phyloP scores from a whole-genome alignment of 208 protist genomes.

The Trypanosoma caninum region DNA sequence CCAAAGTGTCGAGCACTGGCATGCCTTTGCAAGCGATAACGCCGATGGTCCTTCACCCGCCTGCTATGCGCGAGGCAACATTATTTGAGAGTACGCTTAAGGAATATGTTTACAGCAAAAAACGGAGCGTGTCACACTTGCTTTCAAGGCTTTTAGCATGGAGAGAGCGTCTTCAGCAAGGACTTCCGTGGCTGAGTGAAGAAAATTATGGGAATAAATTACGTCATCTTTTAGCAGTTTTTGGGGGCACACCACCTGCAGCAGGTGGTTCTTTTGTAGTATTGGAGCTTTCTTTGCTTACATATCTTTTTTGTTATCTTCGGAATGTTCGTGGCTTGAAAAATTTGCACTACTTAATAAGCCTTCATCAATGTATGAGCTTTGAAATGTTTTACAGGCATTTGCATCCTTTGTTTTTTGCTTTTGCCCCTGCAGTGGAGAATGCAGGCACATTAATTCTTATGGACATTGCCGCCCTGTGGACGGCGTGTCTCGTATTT shows the following conservation, averaged over 20 bases:
- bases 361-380: slow-evolving; percentile 19
- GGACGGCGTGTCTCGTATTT: slow-evolving; percentile 42
- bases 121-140: slow-evolving; percentile 6
- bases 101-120: slow-evolving; percentile 12
- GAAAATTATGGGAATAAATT: slow-evolving; percentile 30
- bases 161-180: slow-evolving; percentile 34
- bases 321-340: slow-evolving; percentile 3
- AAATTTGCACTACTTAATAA: slow-evolving; percentile 5
- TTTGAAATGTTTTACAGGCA: slow-evolving; percentile 36
- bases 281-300: slow-evolving; percentile 47
- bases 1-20: slow-evolving; percentile 16
- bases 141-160: slow-evolving; percentile 33
- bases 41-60: slow-evolving; percentile 24
- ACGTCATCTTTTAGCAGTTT: slow-evolving; percentile 27
- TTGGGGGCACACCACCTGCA: slow-evolving; percentile 20
- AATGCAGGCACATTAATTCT: slow-evolving; percentile 11
- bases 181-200: slow-evolving; percentile 32
- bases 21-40: slow-evolving; percentile 9
- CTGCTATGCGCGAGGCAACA: slow-evolving; percentile 27
- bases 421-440: slow-evolving; percentile 8
- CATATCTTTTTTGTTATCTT: slow-evolving; percentile 24
- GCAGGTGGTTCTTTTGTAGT: slow-evolving; percentile 22
- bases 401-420: slow-evolving; percentile 26
- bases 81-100: slow-evolving; percentile 22
- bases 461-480: slow-evolving; percentile 29